Evolutionary conservation across 208 protist genomes (phyloP).

Genomic region (Acanthamoeba healyi): DNA sequence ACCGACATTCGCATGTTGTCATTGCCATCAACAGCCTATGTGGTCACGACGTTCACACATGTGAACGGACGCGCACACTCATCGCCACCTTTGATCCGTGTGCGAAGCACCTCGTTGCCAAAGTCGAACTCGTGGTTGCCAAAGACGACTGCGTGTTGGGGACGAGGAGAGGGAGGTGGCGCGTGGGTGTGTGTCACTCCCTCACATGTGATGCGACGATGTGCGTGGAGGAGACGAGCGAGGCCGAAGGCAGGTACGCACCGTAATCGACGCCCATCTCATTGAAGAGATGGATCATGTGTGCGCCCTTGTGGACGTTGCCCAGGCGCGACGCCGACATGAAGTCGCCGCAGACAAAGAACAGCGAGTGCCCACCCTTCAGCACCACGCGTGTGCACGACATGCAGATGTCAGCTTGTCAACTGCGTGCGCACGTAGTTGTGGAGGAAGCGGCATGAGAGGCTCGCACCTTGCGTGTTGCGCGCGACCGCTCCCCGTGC

Average conservation of each 20-base stretch:
- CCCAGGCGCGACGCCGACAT: conserved; percentile 59
- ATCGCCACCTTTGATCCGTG: conserved; percentile 55
- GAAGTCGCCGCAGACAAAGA: conserved; percentile 71
- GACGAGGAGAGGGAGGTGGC: neutral
- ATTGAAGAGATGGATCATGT: conserved; percentile 72
- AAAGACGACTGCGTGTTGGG: neutral
- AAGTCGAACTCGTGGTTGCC: conserved; percentile 75
- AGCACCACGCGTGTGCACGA: neutral
- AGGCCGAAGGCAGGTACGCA: too few relatives aligned
- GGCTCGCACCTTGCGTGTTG: neutral
- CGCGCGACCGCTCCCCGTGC: neutral
- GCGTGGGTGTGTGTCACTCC: too few relatives aligned
- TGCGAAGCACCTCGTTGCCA: conserved; percentile 50
- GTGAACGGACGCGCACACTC: neutral
- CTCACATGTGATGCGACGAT: too few relatives aligned
- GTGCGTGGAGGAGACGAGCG: too few relatives aligned
- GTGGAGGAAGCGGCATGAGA: neutral
- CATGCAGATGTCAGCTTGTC: neutral
- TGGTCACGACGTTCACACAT: too few relatives aligned
- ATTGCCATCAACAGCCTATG: too few relatives aligned
- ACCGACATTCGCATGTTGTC: too few relatives aligned
- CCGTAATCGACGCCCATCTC: conserved; percentile 58
- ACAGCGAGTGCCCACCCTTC: conserved; percentile 43
- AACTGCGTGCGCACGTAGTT: too few relatives aligned
- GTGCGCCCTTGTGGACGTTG: conserved; percentile 50